Conservation (phyloP, 2,329 filamentous ascomycete species). For the Scytalidium lignicola region DNA sequence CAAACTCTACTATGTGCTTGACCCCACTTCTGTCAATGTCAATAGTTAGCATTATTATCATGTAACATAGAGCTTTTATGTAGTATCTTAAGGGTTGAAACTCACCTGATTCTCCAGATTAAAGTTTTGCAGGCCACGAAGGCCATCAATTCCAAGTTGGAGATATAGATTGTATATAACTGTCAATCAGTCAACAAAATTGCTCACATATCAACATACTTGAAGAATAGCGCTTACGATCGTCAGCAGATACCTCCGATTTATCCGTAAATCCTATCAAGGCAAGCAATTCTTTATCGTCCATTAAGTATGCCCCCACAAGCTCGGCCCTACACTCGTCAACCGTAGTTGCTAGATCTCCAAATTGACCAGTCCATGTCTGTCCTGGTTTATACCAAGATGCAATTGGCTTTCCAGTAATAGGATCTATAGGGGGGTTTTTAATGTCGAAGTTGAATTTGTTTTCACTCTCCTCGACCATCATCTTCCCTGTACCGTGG, state of each 20-base stretch:
- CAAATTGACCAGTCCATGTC: conserved; percentile 59
- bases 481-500: conserved; percentile 58
- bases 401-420: conserved; percentile 47
- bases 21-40: conserved; percentile 34
- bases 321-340: conserved; percentile 49
- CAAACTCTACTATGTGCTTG: conserved; percentile 35
- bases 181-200: conserved; percentile 8
- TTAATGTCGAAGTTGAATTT: conserved; percentile 57
- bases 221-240: conserved; percentile 26
- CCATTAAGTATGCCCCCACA: conserved; percentile 39
- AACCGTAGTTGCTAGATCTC: conserved; percentile 51
- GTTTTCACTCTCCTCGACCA: conserved; percentile 47
- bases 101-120: conserved; percentile 28
- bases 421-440: conserved; percentile 50
- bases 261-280: conserved; percentile 36
- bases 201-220: conserved; percentile 6
- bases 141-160: conserved; percentile 36
- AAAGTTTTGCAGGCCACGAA: conserved; percentile 34
- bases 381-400: conserved; percentile 58
- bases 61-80: too few species aligned
- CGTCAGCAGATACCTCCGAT: conserved; percentile 32
- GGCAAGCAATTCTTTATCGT: conserved; percentile 35
- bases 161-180: conserved; percentile 37
- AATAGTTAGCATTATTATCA: background rate
- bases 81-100: too few species aligned